Evolutionary conservation across 2,329 filamentous ascomycete genomes (phyloP), one percentile per base, ranked within the genome.

Genomic region (Hymenoscyphus scutula): DNA sequence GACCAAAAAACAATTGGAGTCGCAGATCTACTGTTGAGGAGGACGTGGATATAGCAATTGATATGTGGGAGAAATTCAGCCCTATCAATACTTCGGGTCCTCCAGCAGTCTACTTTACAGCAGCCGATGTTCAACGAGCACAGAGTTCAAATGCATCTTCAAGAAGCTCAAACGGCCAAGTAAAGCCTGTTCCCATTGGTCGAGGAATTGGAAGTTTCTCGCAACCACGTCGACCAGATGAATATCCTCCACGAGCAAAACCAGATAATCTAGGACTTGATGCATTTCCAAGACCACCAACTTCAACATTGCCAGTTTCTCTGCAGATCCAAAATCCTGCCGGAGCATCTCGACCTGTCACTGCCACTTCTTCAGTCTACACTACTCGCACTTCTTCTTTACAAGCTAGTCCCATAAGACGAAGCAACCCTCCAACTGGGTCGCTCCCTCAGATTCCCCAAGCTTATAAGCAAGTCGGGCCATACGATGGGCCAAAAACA

Each of bases 201-300:
- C 53, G 62, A 23, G 62, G 60, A 53, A 56, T 67, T 13, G 67
- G 65, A 1, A 70, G 67, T 30, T 69, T 70, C 41, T 69, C 70
- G 13, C 65, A 70, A 38, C 69, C 70, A 41, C 58, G 68, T 59
- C 58, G 59, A 54, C 66, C 65, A 34, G 62, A 65, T 25, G 64
- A 54, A 3, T 65, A 66, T 48, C 55, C 65, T 29, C 55, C 64
- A 45, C 57, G 53, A 37, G 53, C 54, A 30, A 29, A 53, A 34
- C 59, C 61, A 61, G 54, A 48, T 13, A 56, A 56, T 5, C 19
- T 51, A 56, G 34, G 17, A 32, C 56, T 63, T 5, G 51, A 60
- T 48, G 51, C 59, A 4, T 61, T 65, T 19, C 62, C 59, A 32
- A 57, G 38, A 37, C 63, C 58, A 37, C 63, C 61, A 45, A 51